These are phyloP conservation scores for Exophiala xenobiotica DNA, from an alignment of 2,329 filamentous ascomycete genomes.

Conservation along the genomic window DNA sequence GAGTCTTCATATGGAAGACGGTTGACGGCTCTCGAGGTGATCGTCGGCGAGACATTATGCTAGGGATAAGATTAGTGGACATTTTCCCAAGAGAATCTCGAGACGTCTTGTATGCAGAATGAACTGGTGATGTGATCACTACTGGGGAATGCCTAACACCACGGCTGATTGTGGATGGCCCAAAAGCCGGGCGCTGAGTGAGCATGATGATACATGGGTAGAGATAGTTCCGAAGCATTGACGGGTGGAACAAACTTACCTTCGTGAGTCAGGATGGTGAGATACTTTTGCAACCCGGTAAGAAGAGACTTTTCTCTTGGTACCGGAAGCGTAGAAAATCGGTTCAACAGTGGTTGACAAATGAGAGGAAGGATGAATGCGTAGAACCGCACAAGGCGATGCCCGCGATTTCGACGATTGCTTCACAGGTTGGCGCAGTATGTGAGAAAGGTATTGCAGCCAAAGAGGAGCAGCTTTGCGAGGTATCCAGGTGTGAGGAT, in stretches of 20 bases:
- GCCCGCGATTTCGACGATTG: not conserved
- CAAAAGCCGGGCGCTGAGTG: not conserved
- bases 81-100: too few relatives aligned
- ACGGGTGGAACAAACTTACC: constrained; percentile 1
- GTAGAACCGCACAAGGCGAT: not conserved
- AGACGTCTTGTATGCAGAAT: too few relatives aligned
- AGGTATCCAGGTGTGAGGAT: constrained; percentile 8
- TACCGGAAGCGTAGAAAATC: not conserved
- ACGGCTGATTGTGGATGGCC: not conserved
- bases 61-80: not conserved
- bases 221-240: not conserved
- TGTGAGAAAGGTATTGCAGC: constrained; percentile 9
- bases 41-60: constrained; percentile 14
- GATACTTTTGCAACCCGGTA: not conserved
- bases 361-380: not conserved
- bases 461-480: constrained; percentile 10
- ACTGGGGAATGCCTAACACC: not conserved
- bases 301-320: not conserved
- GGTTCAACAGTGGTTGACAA: not conserved
- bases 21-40: constrained; percentile 5
- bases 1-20: constrained; percentile 24
- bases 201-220: not conserved
- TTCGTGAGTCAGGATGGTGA: not conserved
- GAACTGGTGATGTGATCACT: too few relatives aligned
- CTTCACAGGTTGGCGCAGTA: constrained; percentile 2